Evolutionary conservation across 1,284 basidiomycete species (phyloP), one percentile per base, ranked within the genome.

Genomic region (Ganoderma leucocontextum): DNA sequence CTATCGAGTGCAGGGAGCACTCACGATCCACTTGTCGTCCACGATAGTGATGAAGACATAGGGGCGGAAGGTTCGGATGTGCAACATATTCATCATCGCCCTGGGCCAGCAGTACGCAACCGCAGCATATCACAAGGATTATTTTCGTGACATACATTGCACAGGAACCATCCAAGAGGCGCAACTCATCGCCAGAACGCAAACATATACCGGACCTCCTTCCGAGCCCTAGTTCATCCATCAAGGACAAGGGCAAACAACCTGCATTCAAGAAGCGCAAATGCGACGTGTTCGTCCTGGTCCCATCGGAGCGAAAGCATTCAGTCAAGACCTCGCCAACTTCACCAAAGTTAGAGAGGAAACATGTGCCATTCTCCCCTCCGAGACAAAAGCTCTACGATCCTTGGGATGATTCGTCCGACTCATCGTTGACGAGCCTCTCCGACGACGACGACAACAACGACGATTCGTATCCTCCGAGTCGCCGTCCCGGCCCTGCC

Each of bases 221-320:
- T 36, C n/a, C 35, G 10, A 22, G 8, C 47, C 22, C 12, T 4
- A 49, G 8, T 4, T 7, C 55, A 5, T 17, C 35, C 3, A 58
- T 19, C 17, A 22, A 58, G 33, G 55, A 35, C 55, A 38, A 35
- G 55, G 55, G 55, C 4, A 58, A 58, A 12, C 55, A 58, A 9
- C 55, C 55, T 33, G 55, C 35, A 19, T 10, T 58, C 55, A 58
- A 58, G 55, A 38, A 22, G 35, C 55, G 55, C 19, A 58, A 58
- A 58, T 38, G 33, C 55, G 35, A 38, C 19, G 55, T 36, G 3
- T 58, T 58, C 35, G 55, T 58, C 33, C 10, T 38, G 7, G 35
- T 58, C 8, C 55, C 55, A 4, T 12, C 53, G 7, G 33, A 35
- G 6, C 53, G 53, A 35, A 55, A 19, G 9, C 33, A 17, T 35